These are phyloP conservation scores for Phytophthora sp. DNA, from an alignment of 352 stramenopile genomes.

Conservation along the genomic window DNA sequence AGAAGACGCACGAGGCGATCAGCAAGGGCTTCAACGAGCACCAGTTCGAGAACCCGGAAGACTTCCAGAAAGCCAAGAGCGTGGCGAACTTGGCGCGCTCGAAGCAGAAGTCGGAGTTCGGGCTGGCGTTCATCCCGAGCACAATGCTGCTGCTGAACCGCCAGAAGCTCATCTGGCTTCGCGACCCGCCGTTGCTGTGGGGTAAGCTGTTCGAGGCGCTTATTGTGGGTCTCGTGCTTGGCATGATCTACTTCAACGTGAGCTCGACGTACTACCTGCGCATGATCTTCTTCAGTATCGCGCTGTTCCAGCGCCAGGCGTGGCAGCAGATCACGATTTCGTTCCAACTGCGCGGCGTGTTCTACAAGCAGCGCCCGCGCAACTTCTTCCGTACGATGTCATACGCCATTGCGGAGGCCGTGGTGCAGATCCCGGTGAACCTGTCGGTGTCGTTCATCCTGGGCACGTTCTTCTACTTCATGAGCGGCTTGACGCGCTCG, in stretches of 20 bases:
- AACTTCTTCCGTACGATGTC: slow-evolving; percentile 91
- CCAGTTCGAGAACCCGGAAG: slow-evolving; percentile 60
- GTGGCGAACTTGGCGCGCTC: slow-evolving; percentile 52
- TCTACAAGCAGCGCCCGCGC: slow-evolving; percentile 89
- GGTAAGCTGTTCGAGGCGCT: slow-evolving; percentile 67
- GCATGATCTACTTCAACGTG: slow-evolving; percentile 73
- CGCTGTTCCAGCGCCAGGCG: slow-evolving; percentile 72
- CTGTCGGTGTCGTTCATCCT: slow-evolving; percentile 68
- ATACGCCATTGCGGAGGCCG: slow-evolving; percentile 74
- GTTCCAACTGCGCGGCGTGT: slow-evolving; percentile 81
- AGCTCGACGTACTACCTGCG: slow-evolving; percentile 64
- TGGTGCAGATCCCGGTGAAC: slow-evolving; percentile 67
- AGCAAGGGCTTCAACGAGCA: slow-evolving; percentile 61
- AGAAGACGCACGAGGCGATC: slow-evolving; percentile 55
- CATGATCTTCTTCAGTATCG: slow-evolving; percentile 78
- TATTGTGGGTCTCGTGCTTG: slow-evolving; percentile 81
- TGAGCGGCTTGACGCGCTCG: slow-evolving; percentile 76
- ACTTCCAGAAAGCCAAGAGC: slow-evolving; percentile 63
- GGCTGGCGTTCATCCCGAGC: slow-evolving; percentile 46
- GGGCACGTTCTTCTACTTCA: slow-evolving; percentile 89
- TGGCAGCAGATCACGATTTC: slow-evolving; percentile 78
- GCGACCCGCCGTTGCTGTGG: slow-evolving; percentile 63
- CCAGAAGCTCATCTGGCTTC: slow-evolving; percentile 73
- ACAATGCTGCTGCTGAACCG: slow-evolving; percentile 61
- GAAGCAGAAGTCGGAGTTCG: slow-evolving; percentile 61